Evolutionary conservation across 2,329 filamentous ascomycete genomes (phyloP), one percentile per base, ranked within the genome.

Genomic region (Xylariales sp.): DNA sequence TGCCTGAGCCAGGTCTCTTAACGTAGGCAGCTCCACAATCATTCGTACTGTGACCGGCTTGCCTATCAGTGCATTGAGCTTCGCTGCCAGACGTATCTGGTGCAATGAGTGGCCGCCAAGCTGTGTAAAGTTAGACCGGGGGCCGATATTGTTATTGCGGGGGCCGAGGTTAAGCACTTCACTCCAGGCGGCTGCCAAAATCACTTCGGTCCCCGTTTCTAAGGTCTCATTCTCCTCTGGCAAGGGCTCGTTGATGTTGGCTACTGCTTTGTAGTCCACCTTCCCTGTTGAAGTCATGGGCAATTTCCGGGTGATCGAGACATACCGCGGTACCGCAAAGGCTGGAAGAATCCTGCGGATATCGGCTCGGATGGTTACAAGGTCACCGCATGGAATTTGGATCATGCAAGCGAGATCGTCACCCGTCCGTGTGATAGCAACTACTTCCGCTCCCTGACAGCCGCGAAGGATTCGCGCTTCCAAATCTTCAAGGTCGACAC

Each of bases 401-500:
- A 62, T 40, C 38, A 54, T 42, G n/a, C 51, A 52, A 5, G 63
- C 47, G 7, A 63, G 45, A 12, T 55, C 25, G 38, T 59, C 55
- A 14, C 51, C 44, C 2, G 47, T 43, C 4, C 31, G 33, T n/a
- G 46, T 42, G 14, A 63, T 46, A 5, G 57, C 60, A 8, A 55
- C 56, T 4, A 46, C 55, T 3, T 28, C 40, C 11, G 42, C 38
- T 5, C 28, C 32, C 1, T 36, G 35, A 31, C 42, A 19, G 3
- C 47, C 54, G 7, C 46, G 25, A 7, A 40, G n/a, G 3, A 61
- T 54, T 2, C 54, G 49, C 1, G 49, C 45, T 40, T 65, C 61
- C 0, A 66, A n/a, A 29, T 67, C 64, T 24, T 62, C 50, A 2
- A 69, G 47, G 35, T 70, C 62, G 3, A 66, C 27, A 1, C 67